Conservation (phyloP, 257 asterid genomes). For the Solanum phureja region DNA sequence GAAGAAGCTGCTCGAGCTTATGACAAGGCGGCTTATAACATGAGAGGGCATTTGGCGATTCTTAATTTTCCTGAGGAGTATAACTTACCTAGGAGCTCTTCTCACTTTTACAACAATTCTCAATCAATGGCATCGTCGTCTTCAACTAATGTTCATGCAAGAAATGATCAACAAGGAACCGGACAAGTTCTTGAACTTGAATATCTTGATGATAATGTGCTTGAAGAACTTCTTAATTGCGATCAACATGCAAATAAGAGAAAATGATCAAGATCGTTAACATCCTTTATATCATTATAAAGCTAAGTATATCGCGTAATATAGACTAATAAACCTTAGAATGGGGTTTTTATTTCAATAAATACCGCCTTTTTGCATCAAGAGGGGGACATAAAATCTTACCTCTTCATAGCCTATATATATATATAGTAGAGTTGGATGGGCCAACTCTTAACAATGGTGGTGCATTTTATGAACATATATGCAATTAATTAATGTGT, state of each 20-base stretch:
- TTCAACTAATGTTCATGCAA: neutral
- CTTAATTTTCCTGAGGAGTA: slow-evolving; percentile 69
- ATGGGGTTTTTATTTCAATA: neutral
- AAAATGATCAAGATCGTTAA: slow-evolving; percentile 2
- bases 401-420: neutral
- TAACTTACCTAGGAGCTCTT: slow-evolving; percentile 47
- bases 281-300: neutral
- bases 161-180: neutral
- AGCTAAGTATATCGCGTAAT: neutral
- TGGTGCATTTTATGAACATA: neutral
- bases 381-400: neutral
- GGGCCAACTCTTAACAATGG: neutral
- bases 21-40: slow-evolving; percentile 56
- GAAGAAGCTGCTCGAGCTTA: slow-evolving; percentile 77
- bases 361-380: neutral
- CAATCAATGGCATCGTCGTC: slow-evolving; percentile 2
- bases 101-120: slow-evolving; percentile 29
- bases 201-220: slow-evolving; percentile 44
- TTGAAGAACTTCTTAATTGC: slow-evolving; percentile 56
- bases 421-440: neutral
- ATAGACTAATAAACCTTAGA: neutral
- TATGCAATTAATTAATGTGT: neutral
- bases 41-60: slow-evolving; percentile 66
- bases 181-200: slow-evolving; percentile 51
- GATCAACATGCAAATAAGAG: slow-evolving; percentile 9